Base-by-base conservation (phyloP, 2,329 filamentous ascomycete species). In the Colletotrichum salicis region DNA sequence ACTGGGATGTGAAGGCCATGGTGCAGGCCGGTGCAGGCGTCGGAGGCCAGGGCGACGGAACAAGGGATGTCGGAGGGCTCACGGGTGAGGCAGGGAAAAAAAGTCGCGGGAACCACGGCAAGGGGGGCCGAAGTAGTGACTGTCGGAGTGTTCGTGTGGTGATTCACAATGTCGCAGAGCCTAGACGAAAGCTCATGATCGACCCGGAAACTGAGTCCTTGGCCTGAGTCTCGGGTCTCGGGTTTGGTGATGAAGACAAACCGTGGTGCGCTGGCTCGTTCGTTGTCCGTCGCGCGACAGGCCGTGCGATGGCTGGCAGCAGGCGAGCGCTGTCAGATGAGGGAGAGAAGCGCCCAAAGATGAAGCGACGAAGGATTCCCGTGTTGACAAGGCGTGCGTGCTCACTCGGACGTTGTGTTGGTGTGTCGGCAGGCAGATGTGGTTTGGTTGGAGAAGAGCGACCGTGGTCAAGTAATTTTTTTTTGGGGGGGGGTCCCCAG, bases 1-100 rank as follows among this genome's bases (percentile, higher is more conserved):
- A 76, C 41, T 78, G 76, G 13, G 79, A 76, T 22, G 76, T 77
- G 66, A 78, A 81, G 27, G 79, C 77, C 78, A 80, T 80, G 37
- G 45, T 70, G 56, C n/a, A 65, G 58, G 41, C 58, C 29, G 54
- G 24, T 52, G 29, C 29, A 13, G 58, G 24, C 24, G 31, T 48
- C 48, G 60, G 24, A n/a, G 22, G 41, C n/a, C 52, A 52, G 35
- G 29, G n/a, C 54, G 63, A 29, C 5, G 48, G 27, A 35, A n/a
- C 31, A 52, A 37, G 35, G 54, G 55, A 64, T 29, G 35, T 31
- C 33, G 61, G 33, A 64, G 35, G 51, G 24, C 60, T 54, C 45
- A 48, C 45, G 29, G 29, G 11, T 57, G 59, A 35, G 45, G 41
- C n/a, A 52, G 19, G 27, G 45, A 0, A 62, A 35, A 52, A 41